Percentiles rank a stretch among this genome's conserved stretches.
Evolutionary conservation across 2,329 filamentous ascomycete genomes (phyloP).

Genomic region (Calonectria leucothoes): DNA sequence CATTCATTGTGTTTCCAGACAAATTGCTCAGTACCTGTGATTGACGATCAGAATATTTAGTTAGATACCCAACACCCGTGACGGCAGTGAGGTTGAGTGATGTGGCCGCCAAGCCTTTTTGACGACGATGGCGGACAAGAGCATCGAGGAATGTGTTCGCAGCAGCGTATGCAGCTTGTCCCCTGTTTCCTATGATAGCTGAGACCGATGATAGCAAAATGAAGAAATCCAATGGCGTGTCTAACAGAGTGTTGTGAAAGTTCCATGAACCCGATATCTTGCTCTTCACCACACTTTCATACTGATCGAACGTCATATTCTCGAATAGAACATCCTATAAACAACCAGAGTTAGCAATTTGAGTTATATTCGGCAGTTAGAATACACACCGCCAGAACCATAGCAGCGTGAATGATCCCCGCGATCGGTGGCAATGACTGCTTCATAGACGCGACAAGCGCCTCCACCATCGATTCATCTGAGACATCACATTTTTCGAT

Average conservation of each 20-base stretch:
- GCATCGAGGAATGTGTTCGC: conserved; percentile 49
- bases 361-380: not conserved
- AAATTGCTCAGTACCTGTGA: conserved; percentile 62
- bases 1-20: conserved; percentile 60
- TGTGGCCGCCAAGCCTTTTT: conserved; percentile 41
- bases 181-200: conserved; percentile 61
- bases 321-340: conserved; percentile 60
- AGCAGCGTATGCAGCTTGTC: conserved; percentile 64
- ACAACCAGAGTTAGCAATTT: not conserved
- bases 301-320: conserved; percentile 64
- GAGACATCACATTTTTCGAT: conserved; percentile 63
- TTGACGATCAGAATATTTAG: conserved; percentile 49
- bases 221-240: conserved; percentile 61
- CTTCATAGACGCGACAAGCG: conserved; percentile 35
- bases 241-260: conserved; percentile 53
- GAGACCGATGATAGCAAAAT: conserved; percentile 63
- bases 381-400: conserved; percentile 52
- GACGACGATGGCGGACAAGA: conserved; percentile 3
- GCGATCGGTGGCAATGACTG: conserved; percentile 50
- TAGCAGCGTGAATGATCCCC: conserved; percentile 58
- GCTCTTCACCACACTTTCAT: conserved; percentile 58
- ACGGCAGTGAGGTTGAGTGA: conserved; percentile 66
- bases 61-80: conserved; percentile 61
- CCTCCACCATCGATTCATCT: conserved; percentile 44
- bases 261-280: conserved; percentile 67